Base-by-base conservation (phyloP, 2,329 filamentous ascomycete genomes). In the Fusarium siculi region DNA sequence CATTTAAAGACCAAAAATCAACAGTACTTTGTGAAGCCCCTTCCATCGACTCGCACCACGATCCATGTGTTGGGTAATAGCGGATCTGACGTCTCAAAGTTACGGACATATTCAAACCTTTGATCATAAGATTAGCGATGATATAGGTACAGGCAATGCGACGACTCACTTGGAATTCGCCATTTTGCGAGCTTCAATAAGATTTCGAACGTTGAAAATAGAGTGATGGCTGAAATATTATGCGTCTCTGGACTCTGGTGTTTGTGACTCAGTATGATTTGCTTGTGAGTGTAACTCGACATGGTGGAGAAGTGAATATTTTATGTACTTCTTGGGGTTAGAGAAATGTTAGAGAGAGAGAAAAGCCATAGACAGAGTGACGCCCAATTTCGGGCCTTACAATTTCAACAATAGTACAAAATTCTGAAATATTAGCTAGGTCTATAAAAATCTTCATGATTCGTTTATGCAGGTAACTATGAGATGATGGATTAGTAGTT, bases 51-150 rank as follows among this genome's bases (percentile, higher is more conserved):
- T 68, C 96, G 92, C 63, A 99, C 91, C 25, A 98, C 94, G 63
- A 98, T 93, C 95, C 95, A 99, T 32, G 96, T 98, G 80, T 97
- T 97, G 60, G 92, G 94, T 28, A 98, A 87, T 44, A 99, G 85
- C 52, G 84, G 83, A 79, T 98, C 95, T 11, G 91, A 85, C 79
- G 93, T 93, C 86, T 99, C 96, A 79, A 98, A 98, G 53, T 86
- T 84, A 80, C 93, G 94, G 72, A 98, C 96, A 82, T 99, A 99
- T 84, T 97, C 95, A 81, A 95, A 98, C 83, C 94, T 97, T 71
- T 42, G 56, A 10, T 9, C 8, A 60, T 75, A 70, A 75, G 70
- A 66, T 66, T 40, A 60, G 40, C 23, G 49, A 34, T 19, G 25
- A 54, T 30, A 15, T 8, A 32, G 16, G 46, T 47, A 47, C 23